A percentile compares a stretch with the other conserved stretches of the same genome.
phyloP scores from a whole-genome alignment of 78 protist species.

The Cavenderia fasciculata region DNA sequence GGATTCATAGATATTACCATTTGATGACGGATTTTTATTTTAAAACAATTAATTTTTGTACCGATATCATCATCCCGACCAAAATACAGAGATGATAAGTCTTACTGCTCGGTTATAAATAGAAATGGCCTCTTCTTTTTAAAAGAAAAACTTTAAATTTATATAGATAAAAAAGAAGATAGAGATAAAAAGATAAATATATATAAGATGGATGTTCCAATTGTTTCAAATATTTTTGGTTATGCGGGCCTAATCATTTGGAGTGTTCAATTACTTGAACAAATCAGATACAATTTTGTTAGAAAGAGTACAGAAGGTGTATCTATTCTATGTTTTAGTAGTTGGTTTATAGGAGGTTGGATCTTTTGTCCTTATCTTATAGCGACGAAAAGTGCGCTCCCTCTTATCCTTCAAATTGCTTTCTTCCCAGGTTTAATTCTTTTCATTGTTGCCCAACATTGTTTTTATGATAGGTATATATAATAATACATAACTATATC shows the following conservation, averaged over 20 bases:
- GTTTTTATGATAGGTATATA: background rate
- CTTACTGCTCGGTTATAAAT: no score
- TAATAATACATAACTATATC: background rate
- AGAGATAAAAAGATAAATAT: no score
- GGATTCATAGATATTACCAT: no score
- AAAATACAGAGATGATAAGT: no score
- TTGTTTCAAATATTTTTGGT: background rate
- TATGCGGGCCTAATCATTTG: background rate
- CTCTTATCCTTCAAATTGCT: background rate
- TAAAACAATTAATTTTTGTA: no score
- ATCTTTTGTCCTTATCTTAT: background rate
- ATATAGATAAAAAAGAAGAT: no score
- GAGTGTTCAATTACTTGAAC: background rate
- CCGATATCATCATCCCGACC: no score
- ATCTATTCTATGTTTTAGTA: background rate
- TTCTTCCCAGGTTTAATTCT: background rate
- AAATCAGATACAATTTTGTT: background rate
- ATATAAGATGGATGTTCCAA: background rate
- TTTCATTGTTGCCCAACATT: background rate
- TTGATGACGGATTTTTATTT: no score
- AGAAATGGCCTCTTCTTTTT: no score
- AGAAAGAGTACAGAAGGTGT: slow-evolving; percentile 13
- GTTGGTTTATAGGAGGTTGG: background rate
- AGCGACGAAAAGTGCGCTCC: background rate
- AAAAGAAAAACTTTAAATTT: no score